Evolutionary conservation across 129 eudicot species (phyloP), one percentile per base, ranked within the genome.

Genomic region (Tanacetum coccineum): DNA sequence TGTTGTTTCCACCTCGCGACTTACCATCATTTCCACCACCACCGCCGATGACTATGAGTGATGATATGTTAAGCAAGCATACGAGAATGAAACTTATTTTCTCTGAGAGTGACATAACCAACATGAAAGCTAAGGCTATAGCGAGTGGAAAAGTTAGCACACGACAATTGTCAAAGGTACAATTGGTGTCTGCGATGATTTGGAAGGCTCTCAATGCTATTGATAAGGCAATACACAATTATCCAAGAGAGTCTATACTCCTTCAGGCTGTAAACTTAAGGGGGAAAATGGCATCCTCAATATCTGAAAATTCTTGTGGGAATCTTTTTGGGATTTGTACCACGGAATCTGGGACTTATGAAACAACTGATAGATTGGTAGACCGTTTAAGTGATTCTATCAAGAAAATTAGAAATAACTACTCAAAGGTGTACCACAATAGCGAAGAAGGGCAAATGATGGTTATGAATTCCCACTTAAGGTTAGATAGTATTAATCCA

Each of bases 401-500:
- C 13, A 48, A 48, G 11, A 40, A 8, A 13, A 32, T 14, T 4
- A 3, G 57, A 19, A 42, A 49, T 36, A 48, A 36, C 42, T 77
- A 75, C 74, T 64, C 67, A 11, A 68, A 51, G 50, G 42, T 75
- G 40, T 1, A n/a, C 5, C 64, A 44, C 18, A 40, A 75, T 25
- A 48, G 21, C 3, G 40, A 60, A 9, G 70, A 75, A 59, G 80
- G 50, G 40, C 57, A 75, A 15, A 36, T 48, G 4, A 49, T 53
- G 73, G 68, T 64, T 57, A 32, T 65, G 7, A 40, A 70, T 64
- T 64, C 81, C 0, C 66, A 30, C 26, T 15, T 54, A 20, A 47
- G 65, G 25, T 11, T 59, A 18, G 14, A 21, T 12, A 18, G 13
- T 1, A 4, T 17, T n/a, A 32, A 32, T 32, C 62, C 17, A 19